A percentile compares a stretch with the other conserved stretches of the same genome.
phyloP scores from a whole-genome alignment of 1,284 basidiomycete species.

The Grifola frondosa region DNA sequence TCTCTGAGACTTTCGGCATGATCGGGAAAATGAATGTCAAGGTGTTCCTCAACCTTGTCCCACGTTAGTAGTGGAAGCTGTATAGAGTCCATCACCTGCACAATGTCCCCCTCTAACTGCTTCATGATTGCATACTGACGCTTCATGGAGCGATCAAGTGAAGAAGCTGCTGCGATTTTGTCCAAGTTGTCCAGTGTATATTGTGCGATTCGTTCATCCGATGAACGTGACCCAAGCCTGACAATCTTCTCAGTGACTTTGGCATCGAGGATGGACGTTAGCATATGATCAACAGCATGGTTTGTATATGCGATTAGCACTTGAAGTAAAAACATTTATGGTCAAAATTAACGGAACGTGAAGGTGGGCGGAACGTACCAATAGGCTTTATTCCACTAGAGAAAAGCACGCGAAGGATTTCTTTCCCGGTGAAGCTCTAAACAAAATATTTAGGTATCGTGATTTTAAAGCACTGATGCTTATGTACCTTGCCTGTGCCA shows the following conservation, averaged over 20 bases:
- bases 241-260: conserved; percentile 61
- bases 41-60: conserved; percentile 40
- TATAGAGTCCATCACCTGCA: conserved; percentile 41
- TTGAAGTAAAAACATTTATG: conserved; percentile 39
- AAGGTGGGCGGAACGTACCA: conserved; percentile 6
- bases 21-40: conserved; percentile 43
- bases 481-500: conserved; percentile 67
- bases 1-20: conserved; percentile 38
- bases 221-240: conserved; percentile 60
- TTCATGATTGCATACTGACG: conserved; percentile 45
- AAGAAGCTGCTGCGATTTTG: conserved; percentile 39
- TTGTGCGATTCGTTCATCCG: conserved; percentile 56
- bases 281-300: conserved; percentile 73
- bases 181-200: conserved; percentile 62
- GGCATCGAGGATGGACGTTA: conserved; percentile 59
- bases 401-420: conserved; percentile 62
- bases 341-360: background rate
- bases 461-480: too few relatives aligned
- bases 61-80: conserved; percentile 35
- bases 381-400: conserved; percentile 39
- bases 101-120: conserved; percentile 44
- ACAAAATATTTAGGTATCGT: background rate
- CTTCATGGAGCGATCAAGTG: conserved; percentile 37
- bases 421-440: conserved; percentile 66
- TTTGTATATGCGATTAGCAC: conserved; percentile 76